phyloP scores from a whole-genome alignment of 306 rosid genomes.

The Prunus kanzakura region DNA sequence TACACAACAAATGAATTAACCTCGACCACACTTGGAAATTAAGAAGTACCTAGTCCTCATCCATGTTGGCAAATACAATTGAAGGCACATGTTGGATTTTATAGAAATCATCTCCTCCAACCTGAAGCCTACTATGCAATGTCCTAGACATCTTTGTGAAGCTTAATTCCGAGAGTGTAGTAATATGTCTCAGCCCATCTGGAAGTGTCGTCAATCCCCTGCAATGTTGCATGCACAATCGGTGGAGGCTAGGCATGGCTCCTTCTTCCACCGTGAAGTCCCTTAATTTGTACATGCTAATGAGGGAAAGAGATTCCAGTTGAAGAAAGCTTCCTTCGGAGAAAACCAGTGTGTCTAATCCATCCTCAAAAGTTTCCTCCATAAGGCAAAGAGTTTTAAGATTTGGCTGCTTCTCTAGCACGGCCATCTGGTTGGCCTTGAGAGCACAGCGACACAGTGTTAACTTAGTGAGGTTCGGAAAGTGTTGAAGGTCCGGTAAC shows the following conservation, averaged over 20 bases:
- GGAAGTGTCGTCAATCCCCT: slow-evolving; percentile 19
- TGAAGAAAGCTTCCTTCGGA: slow-evolving; percentile 42
- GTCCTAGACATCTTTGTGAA: background rate
- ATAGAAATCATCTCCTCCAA: background rate
- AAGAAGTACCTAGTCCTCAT: background rate
- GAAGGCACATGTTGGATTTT: background rate
- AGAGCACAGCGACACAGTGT: slow-evolving; percentile 37
- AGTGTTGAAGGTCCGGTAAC: slow-evolving; percentile 20
- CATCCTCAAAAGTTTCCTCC: slow-evolving; percentile 28
- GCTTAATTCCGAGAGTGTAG: background rate
- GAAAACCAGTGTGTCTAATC: slow-evolving; percentile 27
- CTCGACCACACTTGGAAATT: background rate
- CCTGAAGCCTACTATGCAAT: background rate
- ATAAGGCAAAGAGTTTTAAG: slow-evolving; percentile 29
- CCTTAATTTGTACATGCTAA: slow-evolving; percentile 31
- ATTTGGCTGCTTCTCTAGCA: slow-evolving; percentile 41
- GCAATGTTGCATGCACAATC: slow-evolving; percentile 24
- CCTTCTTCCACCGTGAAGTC: slow-evolving; percentile 43
- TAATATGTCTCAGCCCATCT: slow-evolving; percentile 29
- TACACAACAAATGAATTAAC: background rate
- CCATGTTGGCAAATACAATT: background rate
- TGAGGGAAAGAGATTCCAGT: slow-evolving; percentile 33
- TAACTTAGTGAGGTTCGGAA: slow-evolving; percentile 39
- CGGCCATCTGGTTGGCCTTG: slow-evolving; percentile 40
- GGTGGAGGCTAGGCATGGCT: slow-evolving; percentile 33